Evolutionary conservation across 805 yeast genomes (phyloP).

Genomic region (Ogataea sp.): DNA sequence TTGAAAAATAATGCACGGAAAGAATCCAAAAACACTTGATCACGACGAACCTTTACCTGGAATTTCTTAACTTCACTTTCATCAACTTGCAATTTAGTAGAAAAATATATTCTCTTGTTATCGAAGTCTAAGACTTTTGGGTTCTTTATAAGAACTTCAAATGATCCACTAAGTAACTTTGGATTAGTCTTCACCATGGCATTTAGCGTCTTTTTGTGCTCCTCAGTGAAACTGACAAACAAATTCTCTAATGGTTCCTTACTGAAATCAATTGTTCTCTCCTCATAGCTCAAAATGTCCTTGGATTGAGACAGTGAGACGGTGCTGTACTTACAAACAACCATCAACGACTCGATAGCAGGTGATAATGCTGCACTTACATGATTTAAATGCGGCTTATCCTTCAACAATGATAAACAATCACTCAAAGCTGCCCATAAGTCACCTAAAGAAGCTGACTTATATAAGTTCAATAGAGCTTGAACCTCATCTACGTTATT

Average conservation of each 20-base stretch:
- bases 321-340: constrained; percentile 84
- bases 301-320: constrained; percentile 48
- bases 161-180: constrained; percentile 92
- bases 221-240: constrained; percentile 81
- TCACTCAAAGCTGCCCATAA: constrained; percentile 83
- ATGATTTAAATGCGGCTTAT: constrained; percentile 43
- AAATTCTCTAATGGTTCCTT: constrained; percentile 69
- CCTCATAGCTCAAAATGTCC: constrained; percentile 54
- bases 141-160: constrained; percentile 78
- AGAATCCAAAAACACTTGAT: constrained; percentile 87
- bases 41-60: constrained; percentile 68
- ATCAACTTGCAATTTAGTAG: constrained; percentile 55
- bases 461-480: constrained; percentile 51
- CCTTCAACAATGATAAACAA: constrained; percentile 57
- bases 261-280: constrained; percentile 54
- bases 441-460: constrained; percentile 60
- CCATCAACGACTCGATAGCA: constrained; percentile 86
- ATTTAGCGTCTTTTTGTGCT: constrained; percentile 79
- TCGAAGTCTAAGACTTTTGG: constrained; percentile 91
- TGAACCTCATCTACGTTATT: constrained; percentile 10
- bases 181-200: constrained; percentile 90
- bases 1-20: constrained; percentile 78
- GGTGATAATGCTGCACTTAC: constrained; percentile 81
- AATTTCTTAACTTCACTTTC: constrained; percentile 37
- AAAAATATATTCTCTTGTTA: constrained; percentile 82